Conservation (phyloP, 495 filamentous ascomycete species). For the Xylaria cubensis region DNA sequence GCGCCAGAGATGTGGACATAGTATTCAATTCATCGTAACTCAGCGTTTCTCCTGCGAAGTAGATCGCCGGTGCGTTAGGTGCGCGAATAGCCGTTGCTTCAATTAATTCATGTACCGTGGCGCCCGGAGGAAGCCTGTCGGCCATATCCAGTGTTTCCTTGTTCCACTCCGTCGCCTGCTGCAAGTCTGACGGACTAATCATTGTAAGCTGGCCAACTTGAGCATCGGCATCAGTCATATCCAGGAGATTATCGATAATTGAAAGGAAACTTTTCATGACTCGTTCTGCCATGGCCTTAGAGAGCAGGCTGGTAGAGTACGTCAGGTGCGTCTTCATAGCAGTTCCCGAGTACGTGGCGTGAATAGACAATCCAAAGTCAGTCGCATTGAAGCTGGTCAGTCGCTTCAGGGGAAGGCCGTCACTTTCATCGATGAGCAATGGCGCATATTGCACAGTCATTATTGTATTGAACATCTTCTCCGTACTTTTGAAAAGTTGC, state of each 20-base stretch:
- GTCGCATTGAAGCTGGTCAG: constrained; percentile 4
- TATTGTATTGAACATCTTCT: constrained; percentile 20
- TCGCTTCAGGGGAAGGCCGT: not conserved
- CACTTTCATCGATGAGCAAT: constrained; percentile 14
- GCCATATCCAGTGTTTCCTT: not conserved
- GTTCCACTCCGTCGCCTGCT: constrained; percentile 12
- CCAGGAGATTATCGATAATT: constrained; percentile 2
- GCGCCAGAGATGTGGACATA: constrained; percentile 3
- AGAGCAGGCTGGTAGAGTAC: constrained; percentile 12
- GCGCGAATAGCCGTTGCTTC: constrained; percentile 1
- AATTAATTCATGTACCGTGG: constrained; percentile 2
- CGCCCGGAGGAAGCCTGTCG: not conserved
- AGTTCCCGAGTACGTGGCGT: constrained; percentile 3
- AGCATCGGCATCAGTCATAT: not conserved
- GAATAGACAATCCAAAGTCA: constrained; percentile 8
- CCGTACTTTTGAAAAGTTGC: constrained; percentile 11
- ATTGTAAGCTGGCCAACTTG: not conserved
- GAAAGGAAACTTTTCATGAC: constrained; percentile 14
- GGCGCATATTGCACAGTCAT: constrained; percentile 21
- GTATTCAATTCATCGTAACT: constrained; percentile 17
- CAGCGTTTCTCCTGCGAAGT: constrained; percentile 2
- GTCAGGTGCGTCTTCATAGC: constrained; percentile 1
- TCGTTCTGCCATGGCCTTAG: constrained; percentile 5
- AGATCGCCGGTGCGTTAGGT: constrained; percentile 5
- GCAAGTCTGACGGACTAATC: constrained; percentile 9